Percentiles rank a stretch among this genome's conserved stretches.
These are phyloP conservation scores for Leishmania mexicana DNA, from an alignment of 208 protist genomes.

Conservation along the genomic window DNA sequence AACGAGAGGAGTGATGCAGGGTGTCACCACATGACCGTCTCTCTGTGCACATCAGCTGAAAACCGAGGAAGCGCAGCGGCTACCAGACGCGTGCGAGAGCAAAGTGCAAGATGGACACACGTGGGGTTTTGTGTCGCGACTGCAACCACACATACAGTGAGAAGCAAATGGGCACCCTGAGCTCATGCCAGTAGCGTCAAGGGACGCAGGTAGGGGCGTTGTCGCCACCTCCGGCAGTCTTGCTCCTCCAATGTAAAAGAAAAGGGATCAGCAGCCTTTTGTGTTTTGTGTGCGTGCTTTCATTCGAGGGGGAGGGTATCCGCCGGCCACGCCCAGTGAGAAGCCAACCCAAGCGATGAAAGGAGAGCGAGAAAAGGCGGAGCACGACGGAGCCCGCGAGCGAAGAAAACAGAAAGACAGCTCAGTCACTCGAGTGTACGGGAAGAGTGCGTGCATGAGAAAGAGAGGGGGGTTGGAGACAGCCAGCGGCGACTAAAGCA, in stretches of 20 bases:
- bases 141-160: background rate
- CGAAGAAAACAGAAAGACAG: background rate
- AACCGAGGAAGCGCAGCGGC: background rate
- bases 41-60: background rate
- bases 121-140: background rate
- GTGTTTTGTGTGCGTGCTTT: background rate
- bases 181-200: background rate
- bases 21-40: background rate
- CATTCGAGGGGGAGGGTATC: too few relatives aligned
- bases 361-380: background rate
- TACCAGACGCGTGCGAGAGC: background rate
- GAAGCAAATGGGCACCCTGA: background rate
- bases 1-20: background rate
- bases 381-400: background rate
- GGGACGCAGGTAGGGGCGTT: background rate
- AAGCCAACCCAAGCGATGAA: background rate
- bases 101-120: background rate
- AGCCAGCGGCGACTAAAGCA: background rate
- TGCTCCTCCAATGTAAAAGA: too few relatives aligned
- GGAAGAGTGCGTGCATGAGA: background rate
- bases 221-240: background rate
- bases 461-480: too few relatives aligned
- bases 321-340: background rate
- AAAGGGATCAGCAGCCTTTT: background rate
- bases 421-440: background rate